Percentiles rank a stretch among this genome's conserved stretches.
phyloP scores from a whole-genome alignment of 306 rosid species.

The Parietaria judaica region DNA sequence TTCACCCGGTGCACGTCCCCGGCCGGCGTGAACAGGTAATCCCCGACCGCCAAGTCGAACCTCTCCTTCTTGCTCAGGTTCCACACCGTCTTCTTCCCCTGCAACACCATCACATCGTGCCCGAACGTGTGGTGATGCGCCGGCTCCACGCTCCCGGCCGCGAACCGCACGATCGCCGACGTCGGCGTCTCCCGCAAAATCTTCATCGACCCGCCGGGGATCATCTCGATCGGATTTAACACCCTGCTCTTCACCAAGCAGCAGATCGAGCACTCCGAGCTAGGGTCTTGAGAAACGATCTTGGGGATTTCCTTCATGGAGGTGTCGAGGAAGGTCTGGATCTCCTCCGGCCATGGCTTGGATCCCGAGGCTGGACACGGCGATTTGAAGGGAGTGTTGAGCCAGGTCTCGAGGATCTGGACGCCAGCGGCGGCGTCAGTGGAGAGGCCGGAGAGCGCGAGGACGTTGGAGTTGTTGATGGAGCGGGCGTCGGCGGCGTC shows the following conservation, averaged over 20 bases:
- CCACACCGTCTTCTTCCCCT: slow-evolving; percentile 87
- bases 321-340: slow-evolving; percentile 44
- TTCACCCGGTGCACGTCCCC: slow-evolving; percentile 77
- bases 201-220: slow-evolving; percentile 88
- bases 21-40: slow-evolving; percentile 66
- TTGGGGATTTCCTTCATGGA: slow-evolving; percentile 61
- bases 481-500: slow-evolving; percentile 74
- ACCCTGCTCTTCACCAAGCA: slow-evolving; percentile 54
- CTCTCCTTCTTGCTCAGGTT: slow-evolving; percentile 61
- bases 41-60: slow-evolving; percentile 58
- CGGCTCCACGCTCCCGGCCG: slow-evolving; percentile 83
- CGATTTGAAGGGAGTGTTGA: slow-evolving; percentile 62
- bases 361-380: slow-evolving; percentile 59
- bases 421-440: slow-evolving; percentile 50
- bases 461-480: slow-evolving; percentile 83
- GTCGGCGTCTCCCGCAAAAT: slow-evolving; percentile 73
- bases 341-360: slow-evolving; percentile 61
- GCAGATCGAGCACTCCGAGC: slow-evolving; percentile 44
- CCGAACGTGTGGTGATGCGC: slow-evolving; percentile 91
- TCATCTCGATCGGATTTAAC: slow-evolving; percentile 53
- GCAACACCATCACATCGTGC: slow-evolving; percentile 70
- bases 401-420: slow-evolving; percentile 60
- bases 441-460: slow-evolving; percentile 69
- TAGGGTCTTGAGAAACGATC: slow-evolving; percentile 26
- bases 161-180: slow-evolving; percentile 66